Evolutionary conservation across 345 rosid species (phyloP).

Genomic region (Gynandropsis gynandra): DNA sequence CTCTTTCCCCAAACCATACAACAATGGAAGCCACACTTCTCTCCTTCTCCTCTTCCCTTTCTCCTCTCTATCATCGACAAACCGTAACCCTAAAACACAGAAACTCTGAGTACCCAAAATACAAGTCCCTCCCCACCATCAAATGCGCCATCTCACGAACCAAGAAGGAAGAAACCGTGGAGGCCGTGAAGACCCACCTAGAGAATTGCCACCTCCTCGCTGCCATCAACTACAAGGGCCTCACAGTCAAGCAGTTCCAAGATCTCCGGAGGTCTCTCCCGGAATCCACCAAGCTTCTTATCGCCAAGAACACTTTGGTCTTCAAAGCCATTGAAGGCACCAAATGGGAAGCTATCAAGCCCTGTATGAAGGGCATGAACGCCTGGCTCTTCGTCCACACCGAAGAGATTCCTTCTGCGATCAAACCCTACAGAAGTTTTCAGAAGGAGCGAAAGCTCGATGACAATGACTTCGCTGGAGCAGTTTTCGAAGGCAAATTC

Average conservation of each 20-base stretch:
- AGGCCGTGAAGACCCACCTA: conserved; percentile 56
- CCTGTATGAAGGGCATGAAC: conserved; percentile 96
- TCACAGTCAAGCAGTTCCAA: conserved; percentile 76
- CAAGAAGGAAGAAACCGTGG: conserved; percentile 61
- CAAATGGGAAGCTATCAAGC: conserved; percentile 67
- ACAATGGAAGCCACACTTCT: conserved; percentile 41
- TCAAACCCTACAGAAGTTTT: conserved; percentile 66
- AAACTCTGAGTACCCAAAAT: conserved; percentile 10
- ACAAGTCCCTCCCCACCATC: conserved; percentile 24
- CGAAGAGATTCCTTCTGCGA: conserved; percentile 74
- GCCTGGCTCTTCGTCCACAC: conserved; percentile 85
- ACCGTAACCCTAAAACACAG: conserved; percentile 18
- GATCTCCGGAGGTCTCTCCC: conserved; percentile 65
- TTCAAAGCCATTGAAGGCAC: conserved; percentile 85
- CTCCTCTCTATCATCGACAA: conserved; percentile 20
- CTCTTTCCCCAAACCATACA: not conserved
- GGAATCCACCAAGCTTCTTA: conserved; percentile 48
- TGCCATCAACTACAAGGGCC: conserved; percentile 64
- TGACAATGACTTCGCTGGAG: conserved; percentile 66
- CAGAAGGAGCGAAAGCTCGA: conserved; percentile 71
- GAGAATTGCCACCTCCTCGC: conserved; percentile 75
- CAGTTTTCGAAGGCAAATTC: conserved; percentile 79
- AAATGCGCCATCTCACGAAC: conserved; percentile 55
- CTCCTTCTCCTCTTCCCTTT: conserved; percentile 39
- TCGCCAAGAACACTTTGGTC: conserved; percentile 83